These are phyloP conservation scores for Dendrobium chrysotoxum DNA, from an alignment of 106 monocot species.

Conservation along the genomic window DNA sequence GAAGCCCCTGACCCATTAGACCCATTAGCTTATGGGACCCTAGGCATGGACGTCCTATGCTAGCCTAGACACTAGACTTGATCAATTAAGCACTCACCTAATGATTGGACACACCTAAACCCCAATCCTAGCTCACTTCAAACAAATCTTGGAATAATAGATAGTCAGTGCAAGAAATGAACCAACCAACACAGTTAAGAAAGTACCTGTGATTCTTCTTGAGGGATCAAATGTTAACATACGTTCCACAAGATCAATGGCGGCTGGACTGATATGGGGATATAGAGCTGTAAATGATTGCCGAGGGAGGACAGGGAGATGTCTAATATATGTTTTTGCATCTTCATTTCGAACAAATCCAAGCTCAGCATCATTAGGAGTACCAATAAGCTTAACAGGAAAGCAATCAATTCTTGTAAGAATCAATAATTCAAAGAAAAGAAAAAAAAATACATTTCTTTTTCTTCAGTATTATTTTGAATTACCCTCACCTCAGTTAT, in stretches of 20 bases:
- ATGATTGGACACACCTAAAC: too few relatives aligned
- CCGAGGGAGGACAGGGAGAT: conserved; percentile 56
- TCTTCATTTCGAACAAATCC: conserved; percentile 77
- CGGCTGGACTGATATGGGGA: conserved; percentile 65
- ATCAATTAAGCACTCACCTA: too few relatives aligned
- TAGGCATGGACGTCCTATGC: too few relatives aligned
- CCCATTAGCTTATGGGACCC: too few relatives aligned
- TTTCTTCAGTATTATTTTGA: neutral
- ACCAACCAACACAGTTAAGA: neutral
- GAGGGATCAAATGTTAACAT: conserved; percentile 93
- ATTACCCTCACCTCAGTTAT: conserved; percentile 59
- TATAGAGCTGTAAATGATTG: conserved; percentile 48
- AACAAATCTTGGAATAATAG: neutral
- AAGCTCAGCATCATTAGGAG: conserved; percentile 73
- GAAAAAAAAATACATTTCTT: neutral
- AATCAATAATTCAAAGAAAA: neutral
- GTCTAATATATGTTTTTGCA: conserved; percentile 71
- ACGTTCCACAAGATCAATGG: conserved; percentile 75
- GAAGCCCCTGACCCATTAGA: too few relatives aligned
- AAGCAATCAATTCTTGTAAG: conserved; percentile 2
- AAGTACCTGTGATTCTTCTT: conserved; percentile 81
- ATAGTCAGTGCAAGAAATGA: neutral
- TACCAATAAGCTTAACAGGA: conserved; percentile 53
- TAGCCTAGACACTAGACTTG: too few relatives aligned
- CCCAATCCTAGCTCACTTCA: too few relatives aligned